Conservation (phyloP, 768 basidiomycete species). For the Pleurotus tuber-regium region DNA sequence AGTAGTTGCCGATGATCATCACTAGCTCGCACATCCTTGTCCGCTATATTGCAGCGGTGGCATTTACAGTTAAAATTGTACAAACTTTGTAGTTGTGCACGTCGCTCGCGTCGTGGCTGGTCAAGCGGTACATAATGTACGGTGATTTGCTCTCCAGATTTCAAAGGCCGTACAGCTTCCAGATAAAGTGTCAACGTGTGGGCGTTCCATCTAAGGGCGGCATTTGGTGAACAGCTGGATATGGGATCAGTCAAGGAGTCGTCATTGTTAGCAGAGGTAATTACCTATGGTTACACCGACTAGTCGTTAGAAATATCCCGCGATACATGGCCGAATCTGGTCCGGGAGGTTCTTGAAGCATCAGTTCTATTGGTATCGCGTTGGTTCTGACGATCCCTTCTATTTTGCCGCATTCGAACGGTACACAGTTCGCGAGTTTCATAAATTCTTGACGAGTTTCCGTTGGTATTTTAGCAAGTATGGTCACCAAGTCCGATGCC, state of each 20-base stretch:
- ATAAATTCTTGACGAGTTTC: conserved; percentile 23
- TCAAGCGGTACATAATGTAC: conserved; percentile 30
- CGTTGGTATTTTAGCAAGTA: neutral
- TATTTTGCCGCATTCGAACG: conserved; percentile 12
- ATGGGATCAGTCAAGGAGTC: neutral
- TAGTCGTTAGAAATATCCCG: conserved; percentile 33
- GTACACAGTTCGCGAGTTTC: conserved; percentile 21
- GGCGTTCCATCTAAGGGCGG: conserved; percentile 35
- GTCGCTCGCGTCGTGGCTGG: conserved; percentile 20
- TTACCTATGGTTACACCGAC: conserved; percentile 41
- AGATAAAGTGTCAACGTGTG: conserved; percentile 29
- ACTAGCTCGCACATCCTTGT: conserved; percentile 17
- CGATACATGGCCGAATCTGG: conserved; percentile 29
- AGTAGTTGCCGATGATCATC: conserved; percentile 29
- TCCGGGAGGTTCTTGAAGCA: conserved; percentile 20
- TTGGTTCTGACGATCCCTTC: conserved; percentile 31
- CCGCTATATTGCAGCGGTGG: conserved; percentile 20
- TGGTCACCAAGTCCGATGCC: neutral
- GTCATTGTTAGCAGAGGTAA: conserved; percentile 1
- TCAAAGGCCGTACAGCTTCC: conserved; percentile 31
- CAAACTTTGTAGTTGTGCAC: conserved; percentile 16
- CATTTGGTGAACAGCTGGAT: conserved; percentile 38
- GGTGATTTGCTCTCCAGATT: conserved; percentile 34
- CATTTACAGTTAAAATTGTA: conserved; percentile 36
- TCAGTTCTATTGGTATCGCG: conserved; percentile 29